A percentile compares a stretch with the other conserved stretches of the same genome.
Evolutionary conservation across 1,139 yeast species (phyloP).

Genomic region (Geotrichum carabidarum): DNA sequence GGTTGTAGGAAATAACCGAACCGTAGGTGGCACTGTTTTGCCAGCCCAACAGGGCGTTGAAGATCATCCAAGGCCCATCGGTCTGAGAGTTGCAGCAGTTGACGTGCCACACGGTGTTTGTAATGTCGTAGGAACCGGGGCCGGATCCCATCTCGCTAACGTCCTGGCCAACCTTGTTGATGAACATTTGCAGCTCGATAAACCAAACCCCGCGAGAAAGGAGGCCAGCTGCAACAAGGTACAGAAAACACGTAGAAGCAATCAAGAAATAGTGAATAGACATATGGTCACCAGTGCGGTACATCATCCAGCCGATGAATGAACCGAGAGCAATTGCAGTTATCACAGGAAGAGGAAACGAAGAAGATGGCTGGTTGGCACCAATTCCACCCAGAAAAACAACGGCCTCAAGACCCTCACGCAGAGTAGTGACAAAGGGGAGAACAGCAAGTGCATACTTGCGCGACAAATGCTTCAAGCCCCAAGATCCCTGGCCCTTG

Average conservation of each 20-base stretch:
- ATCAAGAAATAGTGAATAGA: conserved; percentile 78
- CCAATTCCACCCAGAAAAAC: conserved; percentile 88
- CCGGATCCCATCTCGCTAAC: conserved; percentile 88
- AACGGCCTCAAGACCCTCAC: conserved; percentile 87
- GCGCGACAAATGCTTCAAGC: conserved; percentile 42
- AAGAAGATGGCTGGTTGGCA: conserved; percentile 62
- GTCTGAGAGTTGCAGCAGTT: conserved; percentile 91
- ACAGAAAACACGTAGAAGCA: conserved; percentile 77
- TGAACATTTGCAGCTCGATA: conserved; percentile 65
- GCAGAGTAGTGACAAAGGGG: conserved; percentile 71
- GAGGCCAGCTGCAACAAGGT: conserved; percentile 83
- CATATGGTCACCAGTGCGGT: conserved; percentile 70
- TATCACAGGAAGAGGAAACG: conserved; percentile 79
- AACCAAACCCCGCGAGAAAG: conserved; percentile 90
- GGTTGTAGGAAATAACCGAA: conserved; percentile 69
- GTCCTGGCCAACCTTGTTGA: conserved; percentile 72
- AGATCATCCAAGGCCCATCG: conserved; percentile 89
- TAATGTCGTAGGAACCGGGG: conserved; percentile 87
- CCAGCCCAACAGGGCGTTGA: conserved; percentile 93
- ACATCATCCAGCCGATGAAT: conserved; percentile 60
- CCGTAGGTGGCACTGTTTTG: conserved; percentile 93
- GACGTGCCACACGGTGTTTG: conserved; percentile 86
- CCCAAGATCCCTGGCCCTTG: conserved; percentile 29
- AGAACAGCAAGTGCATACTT: conserved; percentile 70
- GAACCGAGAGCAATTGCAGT: conserved; percentile 65